Percentiles rank a stretch among this genome's conserved stretches.
These are phyloP conservation scores for Geotrichum europaeum DNA, from an alignment of 1,139 yeast genomes.

Conservation along the genomic window DNA sequence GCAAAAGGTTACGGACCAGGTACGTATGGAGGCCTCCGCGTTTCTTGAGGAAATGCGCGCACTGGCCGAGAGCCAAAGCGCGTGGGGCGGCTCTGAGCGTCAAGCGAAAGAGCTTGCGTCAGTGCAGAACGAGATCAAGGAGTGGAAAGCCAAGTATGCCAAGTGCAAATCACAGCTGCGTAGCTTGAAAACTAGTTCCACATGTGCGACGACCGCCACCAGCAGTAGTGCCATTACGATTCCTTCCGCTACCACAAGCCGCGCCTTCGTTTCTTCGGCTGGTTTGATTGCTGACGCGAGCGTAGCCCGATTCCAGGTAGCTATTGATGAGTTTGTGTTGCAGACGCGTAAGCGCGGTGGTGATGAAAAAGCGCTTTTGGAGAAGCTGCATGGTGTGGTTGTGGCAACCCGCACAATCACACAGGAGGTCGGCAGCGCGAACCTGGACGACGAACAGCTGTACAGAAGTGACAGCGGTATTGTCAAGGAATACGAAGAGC, in stretches of 20 bases:
- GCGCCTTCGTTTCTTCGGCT: slow-evolving; percentile 9
- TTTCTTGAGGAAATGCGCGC: slow-evolving; percentile 38
- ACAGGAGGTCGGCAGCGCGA: slow-evolving; percentile 38
- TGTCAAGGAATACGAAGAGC: slow-evolving; percentile 13
- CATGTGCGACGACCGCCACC: slow-evolving; percentile 22
- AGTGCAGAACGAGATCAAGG: slow-evolving; percentile 34
- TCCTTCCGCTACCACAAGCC: slow-evolving; percentile 3
- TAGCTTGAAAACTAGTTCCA: slow-evolving; percentile 23
- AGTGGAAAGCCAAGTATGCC: slow-evolving; percentile 36
- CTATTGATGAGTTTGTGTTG: slow-evolving; percentile 33
- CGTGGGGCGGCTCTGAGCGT: slow-evolving; percentile 23
- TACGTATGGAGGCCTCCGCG: slow-evolving; percentile 38
- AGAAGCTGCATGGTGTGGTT: slow-evolving; percentile 33
- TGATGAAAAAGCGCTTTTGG: slow-evolving; percentile 23
- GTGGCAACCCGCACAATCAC: slow-evolving; percentile 35
- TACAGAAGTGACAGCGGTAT: background rate
- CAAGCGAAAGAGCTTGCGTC: slow-evolving; percentile 28
- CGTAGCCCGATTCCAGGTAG: slow-evolving; percentile 30
- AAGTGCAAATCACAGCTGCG: slow-evolving; percentile 32
- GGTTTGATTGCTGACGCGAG: slow-evolving; percentile 28
- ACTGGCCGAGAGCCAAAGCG: slow-evolving; percentile 32
- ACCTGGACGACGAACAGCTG: slow-evolving; percentile 18
- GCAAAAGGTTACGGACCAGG: slow-evolving; percentile 37
- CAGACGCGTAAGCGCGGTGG: slow-evolving; percentile 19
- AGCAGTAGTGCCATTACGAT: slow-evolving; percentile 16